Evolutionary conservation across 2,329 filamentous ascomycete species (phyloP).

Genomic region (Botrytis fragariae): DNA sequence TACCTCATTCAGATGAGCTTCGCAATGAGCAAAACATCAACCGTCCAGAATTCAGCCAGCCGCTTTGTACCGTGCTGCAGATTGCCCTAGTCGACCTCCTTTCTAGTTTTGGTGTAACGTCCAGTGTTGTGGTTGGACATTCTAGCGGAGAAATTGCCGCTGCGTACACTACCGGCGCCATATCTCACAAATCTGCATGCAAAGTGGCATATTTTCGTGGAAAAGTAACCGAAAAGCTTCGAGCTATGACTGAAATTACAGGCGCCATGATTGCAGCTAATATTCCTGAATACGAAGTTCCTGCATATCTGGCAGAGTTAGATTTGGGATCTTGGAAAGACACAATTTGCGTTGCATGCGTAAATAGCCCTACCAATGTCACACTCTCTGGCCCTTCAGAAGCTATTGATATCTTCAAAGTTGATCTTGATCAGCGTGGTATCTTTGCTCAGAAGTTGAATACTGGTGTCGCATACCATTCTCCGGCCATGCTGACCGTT

Average conservation of each 20-base stretch:
- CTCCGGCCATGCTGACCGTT: constrained; percentile 34
- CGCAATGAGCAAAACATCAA: background rate
- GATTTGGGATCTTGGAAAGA: no score
- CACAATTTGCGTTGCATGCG: constrained; percentile 35
- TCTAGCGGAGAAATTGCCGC: constrained; percentile 6
- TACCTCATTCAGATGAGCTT: no score
- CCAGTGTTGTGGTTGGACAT: background rate
- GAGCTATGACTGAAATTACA: no score
- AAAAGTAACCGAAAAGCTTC: background rate
- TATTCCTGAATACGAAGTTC: background rate
- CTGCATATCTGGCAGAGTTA: background rate
- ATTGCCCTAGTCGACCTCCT: background rate
- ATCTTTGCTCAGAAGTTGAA: constrained; percentile 38
- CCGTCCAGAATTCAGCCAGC: background rate
- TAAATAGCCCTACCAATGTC: constrained; percentile 31
- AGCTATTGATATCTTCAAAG: constrained; percentile 14
- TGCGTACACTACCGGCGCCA: constrained; percentile 31
- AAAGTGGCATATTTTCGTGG: constrained; percentile 16
- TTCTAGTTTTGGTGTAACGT: background rate
- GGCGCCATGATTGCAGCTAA: background rate
- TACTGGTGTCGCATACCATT: constrained; percentile 46
- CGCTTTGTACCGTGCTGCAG: background rate
- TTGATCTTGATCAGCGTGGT: constrained; percentile 14
- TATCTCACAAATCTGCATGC: constrained; percentile 25
- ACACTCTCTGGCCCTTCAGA: constrained; percentile 32